Percentiles rank a stretch among this genome's conserved stretches.
Conservation (phyloP, 345 rosid genomes). For the Populus alba region DNA sequence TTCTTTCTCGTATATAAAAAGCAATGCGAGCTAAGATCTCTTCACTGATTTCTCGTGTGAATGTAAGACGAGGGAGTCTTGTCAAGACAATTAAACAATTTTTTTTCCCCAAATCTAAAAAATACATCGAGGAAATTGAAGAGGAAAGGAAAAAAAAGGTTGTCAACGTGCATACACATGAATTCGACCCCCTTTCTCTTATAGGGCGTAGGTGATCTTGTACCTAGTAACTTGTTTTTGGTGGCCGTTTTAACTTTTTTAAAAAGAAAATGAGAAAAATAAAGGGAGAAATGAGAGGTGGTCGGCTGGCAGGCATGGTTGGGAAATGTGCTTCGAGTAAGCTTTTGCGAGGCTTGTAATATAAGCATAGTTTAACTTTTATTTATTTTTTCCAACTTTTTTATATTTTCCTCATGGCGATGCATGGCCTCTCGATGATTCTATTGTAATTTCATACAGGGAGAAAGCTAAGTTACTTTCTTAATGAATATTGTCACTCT, state of each 20-base stretch:
- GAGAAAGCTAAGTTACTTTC: slow-evolving; percentile 33
- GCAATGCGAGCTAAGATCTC: too few species aligned
- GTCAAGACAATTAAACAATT: too few species aligned
- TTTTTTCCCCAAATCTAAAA: too few species aligned
- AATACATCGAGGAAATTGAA: too few species aligned
- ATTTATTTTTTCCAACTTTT: not conserved
- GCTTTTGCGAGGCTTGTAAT: slow-evolving; percentile 20
- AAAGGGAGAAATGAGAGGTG: not conserved
- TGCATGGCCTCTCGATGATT: not conserved
- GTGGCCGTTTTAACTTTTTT: not conserved
- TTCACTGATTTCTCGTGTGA: too few species aligned
- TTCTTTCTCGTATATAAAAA: too few species aligned
- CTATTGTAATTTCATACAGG: not conserved
- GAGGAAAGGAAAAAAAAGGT: too few species aligned
- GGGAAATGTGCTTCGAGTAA: slow-evolving; percentile 34
- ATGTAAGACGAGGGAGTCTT: too few species aligned
- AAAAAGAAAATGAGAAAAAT: not conserved
- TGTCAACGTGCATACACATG: not conserved
- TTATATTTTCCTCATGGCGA: not conserved
- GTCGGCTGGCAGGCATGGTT: not conserved
- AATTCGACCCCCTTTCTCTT: not conserved
- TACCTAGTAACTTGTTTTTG: not conserved
- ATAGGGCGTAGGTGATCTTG: not conserved
- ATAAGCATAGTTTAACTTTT: slow-evolving; percentile 20
- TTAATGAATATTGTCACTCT: not conserved